phyloP scores from a whole-genome alignment of 2,329 filamentous ascomycete species.

The Aspergillus caelatus region DNA sequence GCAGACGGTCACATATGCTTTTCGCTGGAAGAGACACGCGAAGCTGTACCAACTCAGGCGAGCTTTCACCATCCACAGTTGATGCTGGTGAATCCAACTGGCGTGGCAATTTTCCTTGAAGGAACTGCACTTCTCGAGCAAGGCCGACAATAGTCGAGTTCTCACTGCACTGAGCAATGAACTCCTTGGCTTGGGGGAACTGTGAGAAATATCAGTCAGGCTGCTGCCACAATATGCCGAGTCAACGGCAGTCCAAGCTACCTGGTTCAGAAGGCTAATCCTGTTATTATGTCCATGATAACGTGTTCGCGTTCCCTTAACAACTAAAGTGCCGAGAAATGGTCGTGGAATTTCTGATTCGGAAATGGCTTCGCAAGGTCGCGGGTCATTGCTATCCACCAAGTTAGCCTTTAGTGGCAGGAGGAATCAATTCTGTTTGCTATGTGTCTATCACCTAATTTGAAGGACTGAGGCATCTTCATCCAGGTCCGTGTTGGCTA shows the following conservation, averaged over 20 bases:
- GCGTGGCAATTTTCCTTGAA: conserved; percentile 21
- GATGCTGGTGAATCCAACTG: conserved; percentile 19
- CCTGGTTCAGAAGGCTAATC: conserved; percentile 22
- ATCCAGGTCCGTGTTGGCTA: neutral
- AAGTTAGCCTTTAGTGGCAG: neutral
- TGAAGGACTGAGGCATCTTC: conserved; percentile 2
- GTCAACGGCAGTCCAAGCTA: neutral
- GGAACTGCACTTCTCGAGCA: conserved; percentile 29
- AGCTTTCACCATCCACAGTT: conserved; percentile 14
- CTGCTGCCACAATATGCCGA: neutral
- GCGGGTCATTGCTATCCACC: neutral
- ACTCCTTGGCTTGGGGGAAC: conserved; percentile 26
- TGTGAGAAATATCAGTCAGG: conserved; percentile 1
- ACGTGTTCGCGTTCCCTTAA: conserved; percentile 25
- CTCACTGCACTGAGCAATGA: conserved; percentile 23
- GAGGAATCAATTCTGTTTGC: neutral
- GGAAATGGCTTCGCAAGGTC: neutral
- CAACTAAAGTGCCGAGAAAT: conserved; percentile 21
- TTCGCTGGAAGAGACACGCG: conserved; percentile 18
- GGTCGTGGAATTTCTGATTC: conserved; percentile 7
- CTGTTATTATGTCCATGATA: conserved; percentile 27
- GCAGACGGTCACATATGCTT: conserved; percentile 20
- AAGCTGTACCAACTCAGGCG: conserved; percentile 19
- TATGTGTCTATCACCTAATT: conserved; percentile 6
- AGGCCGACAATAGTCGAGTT: conserved; percentile 20